Evolutionary conservation across 2,329 filamentous ascomycete genomes (phyloP).

Genomic region (Catunica adiposa): DNA sequence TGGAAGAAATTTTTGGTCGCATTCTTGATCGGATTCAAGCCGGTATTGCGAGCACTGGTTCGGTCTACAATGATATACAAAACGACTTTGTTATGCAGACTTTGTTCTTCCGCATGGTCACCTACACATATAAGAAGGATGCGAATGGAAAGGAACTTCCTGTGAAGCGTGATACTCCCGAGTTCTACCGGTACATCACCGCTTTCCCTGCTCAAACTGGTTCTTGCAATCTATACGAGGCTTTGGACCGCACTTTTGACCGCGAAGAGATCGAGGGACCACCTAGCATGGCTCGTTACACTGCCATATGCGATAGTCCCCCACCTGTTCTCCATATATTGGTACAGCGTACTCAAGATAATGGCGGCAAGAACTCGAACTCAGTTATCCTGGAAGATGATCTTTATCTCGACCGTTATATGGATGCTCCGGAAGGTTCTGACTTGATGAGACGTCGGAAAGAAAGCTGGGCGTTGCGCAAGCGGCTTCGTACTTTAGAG

Average conservation of each 20-base stretch:
- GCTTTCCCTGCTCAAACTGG: slow-evolving; percentile 37
- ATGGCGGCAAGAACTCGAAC: slow-evolving; percentile 58
- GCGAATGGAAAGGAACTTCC: slow-evolving; percentile 17
- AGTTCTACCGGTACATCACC: slow-evolving; percentile 46
- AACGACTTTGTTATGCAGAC: slow-evolving; percentile 61
- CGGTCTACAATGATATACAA: slow-evolving; percentile 54
- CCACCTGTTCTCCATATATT: slow-evolving; percentile 80
- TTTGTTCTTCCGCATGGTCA: slow-evolving; percentile 46
- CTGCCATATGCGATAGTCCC: slow-evolving; percentile 49
- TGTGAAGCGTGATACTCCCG: slow-evolving; percentile 14
- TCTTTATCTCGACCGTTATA: slow-evolving; percentile 78
- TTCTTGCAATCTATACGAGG: slow-evolving; percentile 56
- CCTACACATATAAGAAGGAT: slow-evolving; percentile 39
- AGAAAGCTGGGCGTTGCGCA: slow-evolving; percentile 51
- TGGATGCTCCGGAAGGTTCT: slow-evolving; percentile 47
- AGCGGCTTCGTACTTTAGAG: slow-evolving; percentile 6
- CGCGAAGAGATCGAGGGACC: slow-evolving; percentile 55
- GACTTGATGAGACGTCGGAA: slow-evolving; percentile 47
- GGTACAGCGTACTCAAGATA: slow-evolving; percentile 66
- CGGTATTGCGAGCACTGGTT: slow-evolving; percentile 57
- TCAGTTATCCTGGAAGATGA: slow-evolving; percentile 64
- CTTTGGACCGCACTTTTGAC: slow-evolving; percentile 74
- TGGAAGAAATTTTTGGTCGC: slow-evolving; percentile 87
- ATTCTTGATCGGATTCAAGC: slow-evolving; percentile 82
- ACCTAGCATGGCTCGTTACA: slow-evolving; percentile 41